Evolutionary conservation across 2,329 filamentous ascomycete species (phyloP).

Genomic region (Fusarium vanettenii): DNA sequence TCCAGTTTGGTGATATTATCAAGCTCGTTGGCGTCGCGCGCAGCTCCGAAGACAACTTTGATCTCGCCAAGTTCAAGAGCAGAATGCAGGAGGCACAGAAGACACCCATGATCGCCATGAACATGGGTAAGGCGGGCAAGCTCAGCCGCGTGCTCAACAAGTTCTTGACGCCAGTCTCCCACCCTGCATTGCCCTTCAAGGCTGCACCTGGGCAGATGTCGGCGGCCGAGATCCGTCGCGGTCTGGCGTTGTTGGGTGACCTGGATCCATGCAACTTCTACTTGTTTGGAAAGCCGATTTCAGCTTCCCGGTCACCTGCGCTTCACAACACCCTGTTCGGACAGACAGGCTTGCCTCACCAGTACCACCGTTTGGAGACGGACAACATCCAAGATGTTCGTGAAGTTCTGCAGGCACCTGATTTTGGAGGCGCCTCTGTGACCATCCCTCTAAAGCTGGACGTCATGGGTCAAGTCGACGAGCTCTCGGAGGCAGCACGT

Average conservation of each 20-base stretch:
- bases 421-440: constrained; percentile 93
- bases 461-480: constrained; percentile 83
- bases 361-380: constrained; percentile 84
- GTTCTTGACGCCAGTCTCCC: constrained; percentile 95
- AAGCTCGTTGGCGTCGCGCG: constrained; percentile 90
- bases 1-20: constrained; percentile 92
- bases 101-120: constrained; percentile 91
- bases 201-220: constrained; percentile 95
- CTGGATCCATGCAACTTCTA: constrained; percentile 82
- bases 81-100: constrained; percentile 79
- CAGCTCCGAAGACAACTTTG: constrained; percentile 85
- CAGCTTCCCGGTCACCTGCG: constrained; percentile 84
- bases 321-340: constrained; percentile 90
- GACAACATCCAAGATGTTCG: constrained; percentile 70
- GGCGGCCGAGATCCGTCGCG: constrained; percentile 85
- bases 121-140: constrained; percentile 91
- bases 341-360: constrained; percentile 82
- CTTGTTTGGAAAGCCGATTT: constrained; percentile 88
- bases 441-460: constrained; percentile 96
- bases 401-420: constrained; percentile 72
- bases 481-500: constrained; percentile 80
- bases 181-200: constrained; percentile 88
- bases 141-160: constrained; percentile 89
- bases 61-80: constrained; percentile 82
- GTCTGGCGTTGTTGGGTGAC: constrained; percentile 81